Conservation (phyloP, 2,329 filamentous ascomycete genomes). For the Fonsecaea erecta region DNA sequence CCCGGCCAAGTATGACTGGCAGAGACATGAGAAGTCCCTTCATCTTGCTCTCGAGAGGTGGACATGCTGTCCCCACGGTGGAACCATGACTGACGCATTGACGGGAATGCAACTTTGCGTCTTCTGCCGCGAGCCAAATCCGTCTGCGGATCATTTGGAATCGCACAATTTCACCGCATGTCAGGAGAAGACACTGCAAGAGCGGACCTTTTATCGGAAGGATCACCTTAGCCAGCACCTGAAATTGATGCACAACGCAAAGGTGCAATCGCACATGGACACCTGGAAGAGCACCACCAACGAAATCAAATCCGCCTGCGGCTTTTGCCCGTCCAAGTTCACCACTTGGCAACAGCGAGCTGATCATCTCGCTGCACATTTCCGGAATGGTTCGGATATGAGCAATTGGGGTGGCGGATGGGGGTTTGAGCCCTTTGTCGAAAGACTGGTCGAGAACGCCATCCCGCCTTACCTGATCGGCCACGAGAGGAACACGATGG, state of each 20-base stretch:
- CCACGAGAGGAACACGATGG: conserved; percentile 41
- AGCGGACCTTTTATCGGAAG: conserved; percentile 64
- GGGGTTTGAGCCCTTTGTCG: conserved; percentile 45
- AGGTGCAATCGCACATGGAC: conserved; percentile 56
- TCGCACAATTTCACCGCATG: conserved; percentile 64
- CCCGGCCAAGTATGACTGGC: conserved; percentile 64
- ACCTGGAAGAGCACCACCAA: conserved; percentile 58
- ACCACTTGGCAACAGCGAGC: conserved; percentile 42
- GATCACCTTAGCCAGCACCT: conserved; percentile 63
- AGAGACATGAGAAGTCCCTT: conserved; percentile 62
- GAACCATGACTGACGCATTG: conserved; percentile 49
- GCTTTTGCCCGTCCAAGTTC: conserved; percentile 43
- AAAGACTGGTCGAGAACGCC: conserved; percentile 44
- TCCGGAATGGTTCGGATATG: conserved; percentile 47
- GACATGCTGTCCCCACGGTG: conserved; percentile 65
- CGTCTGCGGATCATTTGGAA: conserved; percentile 61
- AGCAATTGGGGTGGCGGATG: conserved; percentile 46
- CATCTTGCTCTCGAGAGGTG: conserved; percentile 62
- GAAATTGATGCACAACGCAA: conserved; percentile 59
- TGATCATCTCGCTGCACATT: conserved; percentile 49
- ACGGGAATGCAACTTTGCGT: conserved; percentile 54
- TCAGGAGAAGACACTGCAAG: conserved; percentile 63
- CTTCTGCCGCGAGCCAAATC: conserved; percentile 62
- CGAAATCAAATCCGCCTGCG: conserved; percentile 53
- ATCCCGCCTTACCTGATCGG: conserved; percentile 46